Percentiles rank a stretch among this genome's conserved stretches.
Conservation (phyloP, 2,329 filamentous ascomycete species). For the Tolypocladium tundrense region DNA sequence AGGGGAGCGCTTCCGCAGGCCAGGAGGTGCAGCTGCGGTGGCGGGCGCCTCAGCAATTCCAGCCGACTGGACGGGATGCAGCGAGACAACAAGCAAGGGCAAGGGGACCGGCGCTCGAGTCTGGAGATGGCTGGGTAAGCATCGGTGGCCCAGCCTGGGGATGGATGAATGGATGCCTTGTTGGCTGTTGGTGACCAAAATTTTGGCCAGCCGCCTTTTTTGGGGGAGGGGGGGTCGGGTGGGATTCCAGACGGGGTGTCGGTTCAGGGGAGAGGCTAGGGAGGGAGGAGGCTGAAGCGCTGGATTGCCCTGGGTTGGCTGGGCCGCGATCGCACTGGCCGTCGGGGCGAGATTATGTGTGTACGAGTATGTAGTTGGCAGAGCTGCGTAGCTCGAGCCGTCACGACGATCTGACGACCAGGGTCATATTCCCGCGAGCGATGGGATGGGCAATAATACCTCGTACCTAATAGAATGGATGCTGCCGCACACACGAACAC, state of each 20-base stretch:
- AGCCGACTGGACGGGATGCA: slow-evolving; percentile 7
- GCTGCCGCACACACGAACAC: not conserved
- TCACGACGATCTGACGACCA: not conserved
- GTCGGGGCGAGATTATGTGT: not conserved
- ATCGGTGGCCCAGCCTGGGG: slow-evolving; percentile 23
- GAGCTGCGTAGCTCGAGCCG: not conserved
- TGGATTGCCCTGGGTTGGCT: not conserved
- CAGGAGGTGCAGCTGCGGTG: slow-evolving; percentile 2
- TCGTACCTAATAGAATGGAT: too few relatives aligned
- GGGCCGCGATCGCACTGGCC: not conserved
- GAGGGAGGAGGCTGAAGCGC: not conserved
- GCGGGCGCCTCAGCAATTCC: slow-evolving; percentile 10
- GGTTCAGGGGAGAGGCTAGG: slow-evolving; percentile 4
- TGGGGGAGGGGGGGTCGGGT: slow-evolving; percentile 5
- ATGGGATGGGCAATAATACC: too few relatives aligned
- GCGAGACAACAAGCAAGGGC: slow-evolving; percentile 12
- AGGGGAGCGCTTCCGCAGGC: not conserved
- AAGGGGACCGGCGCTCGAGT: slow-evolving; percentile 22
- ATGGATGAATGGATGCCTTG: slow-evolving; percentile 3
- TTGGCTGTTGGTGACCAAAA: slow-evolving; percentile 7
- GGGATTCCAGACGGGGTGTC: slow-evolving; percentile 2
- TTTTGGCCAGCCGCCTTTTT: slow-evolving; percentile 26
- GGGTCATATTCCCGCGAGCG: too few relatives aligned
- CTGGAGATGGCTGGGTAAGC: slow-evolving; percentile 34
- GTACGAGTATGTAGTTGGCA: not conserved